Evolutionary conservation across 331 rosid species (phyloP).

Genomic region (Rhamnella rubrinervis): DNA sequence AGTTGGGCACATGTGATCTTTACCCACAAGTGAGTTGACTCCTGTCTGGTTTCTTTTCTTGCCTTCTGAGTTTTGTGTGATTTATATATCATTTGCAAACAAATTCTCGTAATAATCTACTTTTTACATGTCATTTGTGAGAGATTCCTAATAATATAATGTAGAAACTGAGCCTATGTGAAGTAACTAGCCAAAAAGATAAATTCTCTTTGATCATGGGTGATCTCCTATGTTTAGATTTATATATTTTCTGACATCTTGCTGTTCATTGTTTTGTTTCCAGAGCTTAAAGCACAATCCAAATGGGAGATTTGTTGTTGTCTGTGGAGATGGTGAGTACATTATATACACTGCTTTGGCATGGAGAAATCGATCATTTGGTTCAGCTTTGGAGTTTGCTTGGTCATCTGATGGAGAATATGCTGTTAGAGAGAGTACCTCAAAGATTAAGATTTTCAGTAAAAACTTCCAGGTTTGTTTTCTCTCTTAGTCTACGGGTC

Average conservation of each 20-base stretch:
- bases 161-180: too few relatives aligned
- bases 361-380: slow-evolving; percentile 98
- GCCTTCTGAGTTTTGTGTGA: not conserved
- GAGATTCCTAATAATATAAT: too few relatives aligned
- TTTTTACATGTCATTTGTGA: too few relatives aligned
- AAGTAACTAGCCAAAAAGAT: too few relatives aligned
- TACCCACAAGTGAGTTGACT: slow-evolving; percentile 76
- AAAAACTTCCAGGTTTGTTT: slow-evolving; percentile 88
- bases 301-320: slow-evolving; percentile 97
- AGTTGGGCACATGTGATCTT: slow-evolving; percentile 97
- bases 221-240: not conserved
- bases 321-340: slow-evolving; percentile 99
- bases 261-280: slow-evolving; percentile 16
- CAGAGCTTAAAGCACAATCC: slow-evolving; percentile 98
- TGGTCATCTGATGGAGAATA: slow-evolving; percentile 98
- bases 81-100: not conserved
- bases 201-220: not conserved
- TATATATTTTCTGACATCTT: slow-evolving; percentile 16
- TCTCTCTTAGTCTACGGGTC: not conserved
- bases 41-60: not conserved
- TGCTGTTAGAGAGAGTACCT: slow-evolving; percentile 96
- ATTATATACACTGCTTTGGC: slow-evolving; percentile 97
- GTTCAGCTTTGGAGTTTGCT: slow-evolving; percentile 94
- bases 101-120: not conserved
- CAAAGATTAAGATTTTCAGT: slow-evolving; percentile 85